Percentiles rank a stretch among this genome's conserved stretches.
Conservation (phyloP, 2,329 filamentous ascomycete genomes). For the Lecanicillium sp. region DNA sequence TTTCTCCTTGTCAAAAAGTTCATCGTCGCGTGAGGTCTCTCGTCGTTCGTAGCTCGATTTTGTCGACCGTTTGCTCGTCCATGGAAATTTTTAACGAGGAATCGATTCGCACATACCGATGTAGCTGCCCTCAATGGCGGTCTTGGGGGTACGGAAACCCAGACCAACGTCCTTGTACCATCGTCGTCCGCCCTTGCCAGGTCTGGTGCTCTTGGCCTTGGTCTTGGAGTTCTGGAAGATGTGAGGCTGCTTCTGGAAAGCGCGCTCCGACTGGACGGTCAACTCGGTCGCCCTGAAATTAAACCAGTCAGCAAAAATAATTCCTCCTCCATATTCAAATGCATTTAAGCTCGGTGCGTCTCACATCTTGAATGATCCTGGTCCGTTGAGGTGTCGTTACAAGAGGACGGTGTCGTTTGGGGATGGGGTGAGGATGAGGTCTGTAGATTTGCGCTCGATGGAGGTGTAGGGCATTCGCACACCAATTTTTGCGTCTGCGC, state of each 20-base stretch:
- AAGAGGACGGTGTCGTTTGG: conserved; percentile 28
- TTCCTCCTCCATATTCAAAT: conserved; percentile 11
- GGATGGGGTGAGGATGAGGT: conserved; percentile 26
- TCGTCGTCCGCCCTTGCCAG: conserved; percentile 89
- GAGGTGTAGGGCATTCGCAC: conserved; percentile 29
- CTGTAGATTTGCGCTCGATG: conserved; percentile 26
- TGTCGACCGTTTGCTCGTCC: conserved; percentile 2
- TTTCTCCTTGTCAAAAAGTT: background rate
- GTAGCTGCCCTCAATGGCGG: conserved; percentile 96
- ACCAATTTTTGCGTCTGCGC: conserved; percentile 24
- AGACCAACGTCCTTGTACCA: conserved; percentile 99
- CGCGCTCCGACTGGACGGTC: conserved; percentile 99
- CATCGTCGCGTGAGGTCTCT: conserved; percentile 3
- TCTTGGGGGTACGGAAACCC: conserved; percentile 98
- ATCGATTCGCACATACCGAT: conserved; percentile 68
- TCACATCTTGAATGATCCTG: conserved; percentile 37
- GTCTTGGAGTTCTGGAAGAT: conserved; percentile 99
- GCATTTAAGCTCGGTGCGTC: conserved; percentile 15
- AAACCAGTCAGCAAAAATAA: conserved; percentile 7
- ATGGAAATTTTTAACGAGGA: conserved; percentile 4
- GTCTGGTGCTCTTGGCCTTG: conserved; percentile 74
- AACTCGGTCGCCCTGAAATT: conserved; percentile 84
- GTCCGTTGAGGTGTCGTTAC: conserved; percentile 29
- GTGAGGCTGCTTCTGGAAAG: conserved; percentile 99
- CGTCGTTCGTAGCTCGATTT: background rate